Conservation (phyloP, 352 stramenopile genomes). For the Globisporangium uncinulatum region DNA sequence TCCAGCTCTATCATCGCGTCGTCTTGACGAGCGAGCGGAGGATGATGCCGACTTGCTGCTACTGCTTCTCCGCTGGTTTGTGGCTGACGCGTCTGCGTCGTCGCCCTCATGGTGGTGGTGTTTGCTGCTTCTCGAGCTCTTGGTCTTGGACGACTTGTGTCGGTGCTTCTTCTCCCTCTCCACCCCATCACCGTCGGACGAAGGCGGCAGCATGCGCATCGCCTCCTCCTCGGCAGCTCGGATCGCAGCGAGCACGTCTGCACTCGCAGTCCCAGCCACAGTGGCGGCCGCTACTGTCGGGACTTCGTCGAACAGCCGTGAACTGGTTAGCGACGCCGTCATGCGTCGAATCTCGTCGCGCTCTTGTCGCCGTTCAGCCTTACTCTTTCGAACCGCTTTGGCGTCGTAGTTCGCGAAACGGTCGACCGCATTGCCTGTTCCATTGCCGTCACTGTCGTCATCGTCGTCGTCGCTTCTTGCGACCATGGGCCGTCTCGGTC, state of each 20-base stretch:
- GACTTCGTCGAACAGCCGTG: slow-evolving; percentile 2
- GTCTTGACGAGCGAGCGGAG: not conserved
- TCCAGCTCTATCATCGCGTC: not conserved
- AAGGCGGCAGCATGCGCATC: slow-evolving; percentile 43
- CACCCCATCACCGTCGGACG: not conserved
- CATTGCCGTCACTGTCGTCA: slow-evolving; percentile 17
- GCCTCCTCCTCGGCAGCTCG: slow-evolving; percentile 59
- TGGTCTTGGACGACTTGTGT: not conserved
- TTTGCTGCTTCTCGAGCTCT: not conserved
- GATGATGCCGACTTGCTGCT: not conserved
- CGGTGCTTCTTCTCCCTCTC: not conserved
- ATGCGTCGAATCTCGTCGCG: slow-evolving; percentile 38
- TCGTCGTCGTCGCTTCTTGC: slow-evolving; percentile 12
- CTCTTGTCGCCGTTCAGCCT: slow-evolving; percentile 27
- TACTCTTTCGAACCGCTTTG: slow-evolving; percentile 26
- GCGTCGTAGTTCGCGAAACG: slow-evolving; percentile 50
- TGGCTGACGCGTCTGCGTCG: not conserved
- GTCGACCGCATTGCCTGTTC: slow-evolving; percentile 13
- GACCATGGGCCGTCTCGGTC: not conserved
- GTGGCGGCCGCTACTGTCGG: not conserved
- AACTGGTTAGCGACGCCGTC: slow-evolving; percentile 17
- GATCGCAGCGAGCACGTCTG: slow-evolving; percentile 65
- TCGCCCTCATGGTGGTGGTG: not conserved
- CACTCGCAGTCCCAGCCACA: slow-evolving; percentile 12
- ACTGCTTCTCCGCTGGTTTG: not conserved